Conservation (phyloP, 2,329 filamentous ascomycete genomes). For the Aspergillus awamori region DNA sequence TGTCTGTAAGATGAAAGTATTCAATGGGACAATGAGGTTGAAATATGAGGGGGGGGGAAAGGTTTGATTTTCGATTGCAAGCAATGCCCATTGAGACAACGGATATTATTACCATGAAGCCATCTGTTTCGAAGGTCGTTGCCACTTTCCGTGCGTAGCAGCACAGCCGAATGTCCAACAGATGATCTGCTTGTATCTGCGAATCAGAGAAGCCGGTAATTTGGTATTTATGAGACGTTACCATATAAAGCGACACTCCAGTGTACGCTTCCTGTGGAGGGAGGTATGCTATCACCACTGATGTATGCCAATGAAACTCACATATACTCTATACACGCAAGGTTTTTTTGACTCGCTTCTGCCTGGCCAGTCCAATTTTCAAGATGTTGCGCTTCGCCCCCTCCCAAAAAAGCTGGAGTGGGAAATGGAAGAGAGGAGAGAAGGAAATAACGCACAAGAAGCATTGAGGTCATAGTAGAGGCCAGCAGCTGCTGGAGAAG, state of each 20-base stretch:
- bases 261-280: not conserved
- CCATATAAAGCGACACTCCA: not conserved
- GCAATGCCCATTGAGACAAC: not conserved
- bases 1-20: not conserved
- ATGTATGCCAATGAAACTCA: not conserved
- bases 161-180: not conserved
- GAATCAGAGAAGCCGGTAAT: not conserved
- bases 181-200: not conserved
- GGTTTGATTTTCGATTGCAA: not conserved
- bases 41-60: not conserved
- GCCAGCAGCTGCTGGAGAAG: not conserved
- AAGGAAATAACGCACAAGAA: not conserved
- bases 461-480: slow-evolving; percentile 1
- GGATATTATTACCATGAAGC: not conserved
- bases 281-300: not conserved
- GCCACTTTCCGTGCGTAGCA: not conserved
- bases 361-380: not conserved
- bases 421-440: not conserved
- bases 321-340: not conserved
- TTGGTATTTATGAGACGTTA: not conserved
- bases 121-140: not conserved
- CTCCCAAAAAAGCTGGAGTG: not conserved
- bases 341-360: not conserved
- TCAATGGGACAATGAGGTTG: not conserved
- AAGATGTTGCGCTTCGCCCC: not conserved